These are phyloP conservation scores for Sutorius eximius DNA, from an alignment of 1,284 basidiomycete species.

Conservation along the genomic window DNA sequence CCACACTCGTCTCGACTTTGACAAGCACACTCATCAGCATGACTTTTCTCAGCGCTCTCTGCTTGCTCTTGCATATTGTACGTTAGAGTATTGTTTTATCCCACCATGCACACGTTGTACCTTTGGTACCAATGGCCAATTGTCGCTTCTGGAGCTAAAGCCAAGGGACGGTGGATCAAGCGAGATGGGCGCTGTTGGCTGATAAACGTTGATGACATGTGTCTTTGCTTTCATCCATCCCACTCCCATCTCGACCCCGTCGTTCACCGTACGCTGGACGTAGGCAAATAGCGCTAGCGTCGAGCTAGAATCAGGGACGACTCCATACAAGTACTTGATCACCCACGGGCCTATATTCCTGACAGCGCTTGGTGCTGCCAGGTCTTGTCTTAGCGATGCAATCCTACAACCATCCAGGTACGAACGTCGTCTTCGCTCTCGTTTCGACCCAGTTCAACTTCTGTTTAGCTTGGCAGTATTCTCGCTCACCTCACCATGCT, in stretches of 20 bases:
- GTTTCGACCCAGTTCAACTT: slow-evolving; percentile 1
- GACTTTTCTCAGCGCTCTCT: slow-evolving; percentile 25
- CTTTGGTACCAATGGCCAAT: slow-evolving; percentile 2
- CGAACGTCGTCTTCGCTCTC: neutral
- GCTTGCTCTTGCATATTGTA: slow-evolving; percentile 43
- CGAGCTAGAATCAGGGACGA: neutral
- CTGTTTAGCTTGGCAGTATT: slow-evolving; percentile 22
- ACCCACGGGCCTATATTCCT: neutral
- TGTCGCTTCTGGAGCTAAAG: neutral
- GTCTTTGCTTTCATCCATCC: slow-evolving; percentile 4
- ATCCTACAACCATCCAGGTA: slow-evolving; percentile 35
- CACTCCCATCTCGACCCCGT: slow-evolving; percentile 2
- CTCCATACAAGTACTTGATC: slow-evolving; percentile 3
- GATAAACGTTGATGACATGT: slow-evolving; percentile 9
- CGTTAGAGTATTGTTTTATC: slow-evolving; percentile 36
- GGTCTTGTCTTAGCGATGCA: slow-evolving; percentile 18
- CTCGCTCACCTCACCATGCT: slow-evolving; percentile 25
- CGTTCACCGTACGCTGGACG: neutral
- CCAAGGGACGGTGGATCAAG: slow-evolving; percentile 10
- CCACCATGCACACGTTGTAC: slow-evolving; percentile 12
- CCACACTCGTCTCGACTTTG: slow-evolving; percentile 17
- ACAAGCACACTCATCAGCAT: slow-evolving; percentile 39
- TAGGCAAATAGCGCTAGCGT: neutral
- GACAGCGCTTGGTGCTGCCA: neutral
- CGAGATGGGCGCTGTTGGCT: slow-evolving; percentile 26